Percentiles rank a stretch among this genome's conserved stretches.
Evolutionary conservation across 805 yeast genomes (phyloP).

Genomic region (Wickerhamomyces canadensis): DNA sequence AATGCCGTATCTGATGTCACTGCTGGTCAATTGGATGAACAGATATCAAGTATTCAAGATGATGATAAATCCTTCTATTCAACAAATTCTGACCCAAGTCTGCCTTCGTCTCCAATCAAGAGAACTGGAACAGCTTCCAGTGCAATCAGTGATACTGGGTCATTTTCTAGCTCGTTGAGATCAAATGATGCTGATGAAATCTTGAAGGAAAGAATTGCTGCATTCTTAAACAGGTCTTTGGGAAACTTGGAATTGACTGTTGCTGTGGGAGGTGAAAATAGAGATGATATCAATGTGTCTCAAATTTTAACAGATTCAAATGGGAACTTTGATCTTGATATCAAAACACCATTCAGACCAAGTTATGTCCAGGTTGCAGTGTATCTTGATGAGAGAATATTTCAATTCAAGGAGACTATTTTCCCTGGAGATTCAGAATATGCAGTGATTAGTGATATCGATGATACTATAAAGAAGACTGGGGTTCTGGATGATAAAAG

Average conservation of each 20-base stretch:
- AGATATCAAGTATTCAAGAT: conserved; percentile 25
- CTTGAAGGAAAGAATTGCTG: conserved; percentile 59
- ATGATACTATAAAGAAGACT: conserved; percentile 87
- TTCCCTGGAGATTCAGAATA: conserved; percentile 45
- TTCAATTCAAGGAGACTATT: conserved; percentile 39
- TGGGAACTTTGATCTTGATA: conserved; percentile 57
- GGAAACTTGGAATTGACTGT: conserved; percentile 50
- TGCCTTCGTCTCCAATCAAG: not conserved
- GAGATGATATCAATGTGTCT: conserved; percentile 26
- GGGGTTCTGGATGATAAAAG: conserved; percentile 89
- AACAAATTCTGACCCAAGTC: conserved; percentile 1
- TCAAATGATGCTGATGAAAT: conserved; percentile 35
- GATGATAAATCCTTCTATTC: conserved; percentile 18
- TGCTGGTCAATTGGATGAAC: conserved; percentile 31
- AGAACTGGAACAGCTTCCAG: conserved; percentile 7
- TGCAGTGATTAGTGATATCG: conserved; percentile 84
- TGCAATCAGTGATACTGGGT: conserved; percentile 2
- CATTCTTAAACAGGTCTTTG: conserved; percentile 64
- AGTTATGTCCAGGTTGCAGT: conserved; percentile 48
- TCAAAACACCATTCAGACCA: conserved; percentile 58
- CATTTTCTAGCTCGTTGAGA: conserved; percentile 1
- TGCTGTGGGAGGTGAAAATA: conserved; percentile 47
- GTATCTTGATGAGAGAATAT: conserved; percentile 39
- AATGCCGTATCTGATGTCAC: conserved; percentile 19
- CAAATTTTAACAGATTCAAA: conserved; percentile 49